phyloP scores from a whole-genome alignment of 768 basidiomycete genomes.

The Scleroderma bovista region DNA sequence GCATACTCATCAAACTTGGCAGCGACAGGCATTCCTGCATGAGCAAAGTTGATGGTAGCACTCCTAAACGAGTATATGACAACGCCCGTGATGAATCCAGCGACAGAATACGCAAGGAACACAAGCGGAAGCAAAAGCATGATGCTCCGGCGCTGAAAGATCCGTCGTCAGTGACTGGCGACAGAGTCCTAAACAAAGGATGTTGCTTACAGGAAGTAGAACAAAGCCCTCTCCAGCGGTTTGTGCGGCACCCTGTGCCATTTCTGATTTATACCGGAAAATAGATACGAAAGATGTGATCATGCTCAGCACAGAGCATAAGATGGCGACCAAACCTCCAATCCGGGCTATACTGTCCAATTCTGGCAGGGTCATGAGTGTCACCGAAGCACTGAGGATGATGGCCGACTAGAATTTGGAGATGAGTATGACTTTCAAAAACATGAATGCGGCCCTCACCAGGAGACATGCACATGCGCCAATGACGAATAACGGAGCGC shows the following conservation, averaged over 20 bases:
- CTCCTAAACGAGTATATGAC: constrained; percentile 63
- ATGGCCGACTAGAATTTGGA: constrained; percentile 60
- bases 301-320: constrained; percentile 68
- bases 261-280: constrained; percentile 62
- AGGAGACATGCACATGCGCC: constrained; percentile 62
- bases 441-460: constrained; percentile 35
- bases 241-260: constrained; percentile 45
- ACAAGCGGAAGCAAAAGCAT: constrained; percentile 70
- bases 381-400: constrained; percentile 75
- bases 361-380: constrained; percentile 74
- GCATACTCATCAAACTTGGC: constrained; percentile 54
- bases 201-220: constrained; percentile 38
- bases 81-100: constrained; percentile 61
- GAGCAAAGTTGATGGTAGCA: constrained; percentile 33
- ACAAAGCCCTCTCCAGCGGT: constrained; percentile 52
- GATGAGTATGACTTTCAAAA: constrained; percentile 15
- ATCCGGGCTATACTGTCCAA: constrained; percentile 59
- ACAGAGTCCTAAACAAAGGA: neutral
- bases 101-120: constrained; percentile 65
- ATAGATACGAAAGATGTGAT: constrained; percentile 63
- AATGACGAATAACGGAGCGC: constrained; percentile 55
- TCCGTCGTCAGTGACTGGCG: neutral
- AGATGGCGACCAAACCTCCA: constrained; percentile 60
- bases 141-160: constrained; percentile 43
- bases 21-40: constrained; percentile 24